phyloP scores from a whole-genome alignment of 2,329 filamentous ascomycete species.

The Ophiostoma australiae region DNA sequence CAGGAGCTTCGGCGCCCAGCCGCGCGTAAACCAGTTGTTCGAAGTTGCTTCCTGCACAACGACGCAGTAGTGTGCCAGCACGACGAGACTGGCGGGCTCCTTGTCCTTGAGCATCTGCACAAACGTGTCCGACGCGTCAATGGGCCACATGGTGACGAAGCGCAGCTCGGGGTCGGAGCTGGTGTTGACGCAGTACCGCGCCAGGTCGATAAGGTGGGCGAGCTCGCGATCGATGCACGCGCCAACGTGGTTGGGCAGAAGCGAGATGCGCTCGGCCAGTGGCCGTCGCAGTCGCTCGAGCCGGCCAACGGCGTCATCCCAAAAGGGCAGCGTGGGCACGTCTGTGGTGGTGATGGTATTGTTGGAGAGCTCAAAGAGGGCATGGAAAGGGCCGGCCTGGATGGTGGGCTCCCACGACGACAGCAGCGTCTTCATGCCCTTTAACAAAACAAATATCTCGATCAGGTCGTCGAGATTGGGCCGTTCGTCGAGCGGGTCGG shows the following conservation, averaged over 20 bases:
- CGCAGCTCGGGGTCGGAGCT: constrained; percentile 27
- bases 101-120: constrained; percentile 27
- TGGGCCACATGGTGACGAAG: constrained; percentile 29
- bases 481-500: constrained; percentile 13
- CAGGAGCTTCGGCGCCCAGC: constrained; percentile 18
- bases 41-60: constrained; percentile 21
- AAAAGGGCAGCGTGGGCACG: neutral
- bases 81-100: constrained; percentile 27
- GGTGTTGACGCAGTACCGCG: neutral
- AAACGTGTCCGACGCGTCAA: constrained; percentile 28
- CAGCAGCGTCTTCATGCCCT: constrained; percentile 35
- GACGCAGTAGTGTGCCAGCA: constrained; percentile 31
- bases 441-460: constrained; percentile 34
- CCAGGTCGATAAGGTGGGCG: neutral
- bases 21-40: constrained; percentile 16
- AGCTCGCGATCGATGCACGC: neutral
- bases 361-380: constrained; percentile 26
- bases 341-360: neutral
- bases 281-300: neutral
- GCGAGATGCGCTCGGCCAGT: neutral
- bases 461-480: constrained; percentile 34
- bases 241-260: neutral
- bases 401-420: constrained; percentile 29
- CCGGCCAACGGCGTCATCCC: neutral
- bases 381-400: constrained; percentile 28